phyloP scores from a whole-genome alignment of 441 rosid genomes.

The Erysimum pusillum region DNA sequence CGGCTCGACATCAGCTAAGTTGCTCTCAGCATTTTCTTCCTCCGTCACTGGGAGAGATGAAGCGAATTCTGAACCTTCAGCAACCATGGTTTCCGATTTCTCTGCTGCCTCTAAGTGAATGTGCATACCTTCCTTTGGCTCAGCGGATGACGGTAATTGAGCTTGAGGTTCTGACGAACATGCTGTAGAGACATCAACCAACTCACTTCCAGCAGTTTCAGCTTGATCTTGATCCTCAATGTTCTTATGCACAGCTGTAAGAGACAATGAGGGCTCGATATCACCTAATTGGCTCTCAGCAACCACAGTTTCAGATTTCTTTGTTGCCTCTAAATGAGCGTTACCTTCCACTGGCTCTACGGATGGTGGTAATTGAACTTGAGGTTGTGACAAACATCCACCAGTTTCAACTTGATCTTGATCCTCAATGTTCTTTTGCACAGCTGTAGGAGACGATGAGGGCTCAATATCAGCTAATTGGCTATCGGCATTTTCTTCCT shows the following conservation, averaged over 20 bases:
- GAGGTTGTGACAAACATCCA: constrained; percentile 4
- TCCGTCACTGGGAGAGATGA: constrained; percentile 3
- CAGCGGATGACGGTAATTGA: constrained; percentile 13
- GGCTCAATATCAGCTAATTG: neutral
- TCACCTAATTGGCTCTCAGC: constrained; percentile 12
- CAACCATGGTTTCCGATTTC: neutral
- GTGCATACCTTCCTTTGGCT: neutral
- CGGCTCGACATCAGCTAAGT: neutral
- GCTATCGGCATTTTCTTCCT: neutral
- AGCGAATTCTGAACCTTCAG: constrained; percentile 22
- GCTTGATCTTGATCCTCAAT: constrained; percentile 1
- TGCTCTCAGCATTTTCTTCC: constrained; percentile 18
- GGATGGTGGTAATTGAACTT: constrained; percentile 5
- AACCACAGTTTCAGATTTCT: constrained; percentile 8
- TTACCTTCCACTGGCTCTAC: constrained; percentile 11
- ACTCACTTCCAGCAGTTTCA: constrained; percentile 2
- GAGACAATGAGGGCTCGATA: constrained; percentile 1
- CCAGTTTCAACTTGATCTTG: constrained; percentile 14
- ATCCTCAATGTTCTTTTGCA: neutral
- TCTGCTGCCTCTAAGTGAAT: constrained; percentile 2
- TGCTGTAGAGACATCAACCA: constrained; percentile 16
- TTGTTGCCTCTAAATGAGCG: neutral
- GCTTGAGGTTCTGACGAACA: constrained; percentile 11
- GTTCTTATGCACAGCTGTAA: neutral
- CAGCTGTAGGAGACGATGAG: neutral